Base-by-base conservation (phyloP, 1,139 yeast genomes). In the Candida sojae region DNA sequence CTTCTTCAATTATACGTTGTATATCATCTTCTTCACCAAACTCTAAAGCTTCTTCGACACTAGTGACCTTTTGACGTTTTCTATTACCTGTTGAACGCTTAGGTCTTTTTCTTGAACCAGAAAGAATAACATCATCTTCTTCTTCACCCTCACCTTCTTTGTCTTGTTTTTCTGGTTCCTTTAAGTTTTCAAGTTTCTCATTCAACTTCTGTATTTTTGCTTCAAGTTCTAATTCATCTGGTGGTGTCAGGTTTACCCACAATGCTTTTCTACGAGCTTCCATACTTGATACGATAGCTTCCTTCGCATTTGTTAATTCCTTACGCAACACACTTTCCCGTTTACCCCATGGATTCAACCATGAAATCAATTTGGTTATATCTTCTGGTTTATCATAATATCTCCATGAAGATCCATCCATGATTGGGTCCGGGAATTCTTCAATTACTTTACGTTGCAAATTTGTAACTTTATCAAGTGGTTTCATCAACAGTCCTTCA, bases 261-360 rank as follows among this genome's bases (percentile, higher is more conserved):
- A 80, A 67, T 8, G 83, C 82, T 52, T 73, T 80, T 46, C 74
- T 68, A 54, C 96, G 78, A 1, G 89, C 80, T 13, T 68, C 71
- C 61, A 88, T 80, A 58, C 91, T 80, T 10, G 75, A 70, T 21
- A 66, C 61, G 13, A 92, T 77, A 17, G 79, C 77, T 9, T 80
- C 84, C 54, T 80, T 78, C 6, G 83, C 75, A 4, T 69, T 67
- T 8, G 65, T 55, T 45, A 91, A 66, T 59, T 89, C 96, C 53
- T 85, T 85, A 35, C 80, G 68, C 42, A 93, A 73, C 37, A 71
- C 75, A 8, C 83, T 75, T 61, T 93, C 99, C 42, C 97, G 74
- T 46, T 71, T 72, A 3, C 98, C 98, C 77, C 84, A 80, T 6
- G 82, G 84, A 58, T 86, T 84, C 47, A 92, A 73, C 90, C 96